Evolutionary conservation across 805 yeast species (phyloP).

Genomic region (Wickerhamomyces rabaulensis): DNA sequence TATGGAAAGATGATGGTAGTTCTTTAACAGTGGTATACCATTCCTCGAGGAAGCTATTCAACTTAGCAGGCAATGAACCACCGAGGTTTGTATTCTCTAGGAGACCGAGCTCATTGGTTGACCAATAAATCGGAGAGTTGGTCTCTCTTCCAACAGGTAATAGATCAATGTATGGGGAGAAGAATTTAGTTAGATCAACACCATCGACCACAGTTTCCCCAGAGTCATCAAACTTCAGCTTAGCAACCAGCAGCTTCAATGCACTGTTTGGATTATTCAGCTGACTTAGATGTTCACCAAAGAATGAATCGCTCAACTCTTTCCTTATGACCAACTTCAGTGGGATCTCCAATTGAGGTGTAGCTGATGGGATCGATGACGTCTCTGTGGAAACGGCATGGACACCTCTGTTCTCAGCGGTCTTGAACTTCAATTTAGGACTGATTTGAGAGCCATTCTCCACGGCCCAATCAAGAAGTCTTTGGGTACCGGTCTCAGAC

Average conservation of each 20-base stretch:
- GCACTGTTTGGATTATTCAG: conserved; percentile 27
- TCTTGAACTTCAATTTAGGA: conserved; percentile 28
- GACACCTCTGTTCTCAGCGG: conserved; percentile 31
- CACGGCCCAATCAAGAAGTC: conserved; percentile 31
- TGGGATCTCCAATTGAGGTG: conserved; percentile 27
- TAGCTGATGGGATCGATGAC: conserved; percentile 12
- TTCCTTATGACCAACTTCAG: conserved; percentile 24
- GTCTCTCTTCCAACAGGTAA: conserved; percentile 40
- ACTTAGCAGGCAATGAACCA: conserved; percentile 45
- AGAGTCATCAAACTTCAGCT: conserved; percentile 31
- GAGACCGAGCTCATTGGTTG: conserved; percentile 40
- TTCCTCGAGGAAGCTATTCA: conserved; percentile 49
- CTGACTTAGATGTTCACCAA: conserved; percentile 13
- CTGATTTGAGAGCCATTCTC: conserved; percentile 31
- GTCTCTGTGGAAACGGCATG: conserved; percentile 24
- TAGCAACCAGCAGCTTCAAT: conserved; percentile 35
- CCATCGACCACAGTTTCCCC: conserved; percentile 6
- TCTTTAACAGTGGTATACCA: conserved; percentile 38
- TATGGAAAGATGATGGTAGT: conserved; percentile 9
- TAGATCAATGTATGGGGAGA: conserved; percentile 42
- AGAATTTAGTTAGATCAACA: conserved; percentile 24
- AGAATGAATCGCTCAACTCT: conserved; percentile 18
- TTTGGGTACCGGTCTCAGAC: background rate
- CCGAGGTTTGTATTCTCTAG: conserved; percentile 66
- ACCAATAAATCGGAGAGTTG: conserved; percentile 61